phyloP scores from a whole-genome alignment of 73 alveolate genomes.

The Uronychia setigera region DNA sequence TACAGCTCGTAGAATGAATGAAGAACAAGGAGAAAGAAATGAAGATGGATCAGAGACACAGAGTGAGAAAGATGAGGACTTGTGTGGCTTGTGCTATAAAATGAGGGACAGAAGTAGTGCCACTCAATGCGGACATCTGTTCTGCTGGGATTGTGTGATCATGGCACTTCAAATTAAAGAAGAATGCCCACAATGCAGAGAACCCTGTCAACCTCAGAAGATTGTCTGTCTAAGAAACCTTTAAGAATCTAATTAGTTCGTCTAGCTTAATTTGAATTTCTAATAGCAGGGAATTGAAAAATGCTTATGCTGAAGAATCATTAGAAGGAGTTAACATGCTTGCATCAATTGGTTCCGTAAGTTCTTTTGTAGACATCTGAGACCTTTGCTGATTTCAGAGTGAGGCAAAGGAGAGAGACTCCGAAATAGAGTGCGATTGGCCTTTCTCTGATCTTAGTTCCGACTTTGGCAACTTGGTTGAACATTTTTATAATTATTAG shows the following conservation, averaged over 20 bases:
- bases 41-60: background rate
- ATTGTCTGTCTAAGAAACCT: conserved; percentile 14
- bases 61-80: conserved; percentile 31
- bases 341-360: background rate
- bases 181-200: conserved; percentile 76
- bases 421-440: background rate
- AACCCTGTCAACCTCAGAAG: conserved; percentile 55
- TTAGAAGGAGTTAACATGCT: background rate
- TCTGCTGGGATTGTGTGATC: conserved; percentile 78
- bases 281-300: too few species aligned
- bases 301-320: background rate
- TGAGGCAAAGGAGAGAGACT: background rate
- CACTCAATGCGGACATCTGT: conserved; percentile 77
- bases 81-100: conserved; percentile 69
- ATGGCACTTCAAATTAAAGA: conserved; percentile 46
- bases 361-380: background rate
- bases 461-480: background rate
- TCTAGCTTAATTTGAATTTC: too few species aligned
- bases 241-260: background rate
- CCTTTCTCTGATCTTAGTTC: background rate
- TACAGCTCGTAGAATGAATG: too few species aligned
- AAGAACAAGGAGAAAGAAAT: background rate
- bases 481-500: too few species aligned
- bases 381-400: background rate
- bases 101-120: conserved; percentile 46